Conservation (phyloP, 768 basidiomycete genomes). For the Grammothele lineata region DNA sequence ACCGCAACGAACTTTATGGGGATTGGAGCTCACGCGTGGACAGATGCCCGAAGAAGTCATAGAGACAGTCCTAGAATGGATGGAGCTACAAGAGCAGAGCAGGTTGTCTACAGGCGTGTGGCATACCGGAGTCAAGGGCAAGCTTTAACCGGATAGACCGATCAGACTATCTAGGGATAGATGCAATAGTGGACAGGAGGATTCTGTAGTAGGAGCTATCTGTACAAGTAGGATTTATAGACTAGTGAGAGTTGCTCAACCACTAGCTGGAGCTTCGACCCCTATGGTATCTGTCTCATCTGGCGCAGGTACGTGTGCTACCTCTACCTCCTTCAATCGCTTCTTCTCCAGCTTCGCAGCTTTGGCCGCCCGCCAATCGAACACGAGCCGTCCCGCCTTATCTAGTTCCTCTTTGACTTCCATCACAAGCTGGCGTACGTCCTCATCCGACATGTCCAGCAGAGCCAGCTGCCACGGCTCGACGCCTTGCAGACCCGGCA, state of each 20-base stretch:
- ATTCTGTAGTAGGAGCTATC: not conserved
- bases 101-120: conserved; percentile 60
- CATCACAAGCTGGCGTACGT: conserved; percentile 14
- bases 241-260: too few species aligned
- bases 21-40: not conserved
- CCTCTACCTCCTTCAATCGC: conserved; percentile 1
- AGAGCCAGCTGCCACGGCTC: conserved; percentile 18
- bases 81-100: conserved; percentile 41
- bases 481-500: not conserved
- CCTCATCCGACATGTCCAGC: conserved; percentile 13
- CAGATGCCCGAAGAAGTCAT: conserved; percentile 66
- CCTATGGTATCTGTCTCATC: too few species aligned
- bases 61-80: conserved; percentile 67
- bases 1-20: not conserved
- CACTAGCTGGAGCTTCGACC: too few species aligned
- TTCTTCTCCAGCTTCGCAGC: conserved; percentile 12
- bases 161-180: too few species aligned
- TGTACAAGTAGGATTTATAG: too few species aligned
- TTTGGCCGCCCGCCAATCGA: conserved; percentile 18
- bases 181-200: not conserved
- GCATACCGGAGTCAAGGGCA: conserved; percentile 50
- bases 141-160: conserved; percentile 38
- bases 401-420: conserved; percentile 19
- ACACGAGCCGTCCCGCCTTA: conserved; percentile 14
- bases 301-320: too few species aligned